Percentiles rank a stretch among this genome's conserved stretches.
Evolutionary conservation across 208 protist species (phyloP).

Genomic region (Leishmania tropica): DNA sequence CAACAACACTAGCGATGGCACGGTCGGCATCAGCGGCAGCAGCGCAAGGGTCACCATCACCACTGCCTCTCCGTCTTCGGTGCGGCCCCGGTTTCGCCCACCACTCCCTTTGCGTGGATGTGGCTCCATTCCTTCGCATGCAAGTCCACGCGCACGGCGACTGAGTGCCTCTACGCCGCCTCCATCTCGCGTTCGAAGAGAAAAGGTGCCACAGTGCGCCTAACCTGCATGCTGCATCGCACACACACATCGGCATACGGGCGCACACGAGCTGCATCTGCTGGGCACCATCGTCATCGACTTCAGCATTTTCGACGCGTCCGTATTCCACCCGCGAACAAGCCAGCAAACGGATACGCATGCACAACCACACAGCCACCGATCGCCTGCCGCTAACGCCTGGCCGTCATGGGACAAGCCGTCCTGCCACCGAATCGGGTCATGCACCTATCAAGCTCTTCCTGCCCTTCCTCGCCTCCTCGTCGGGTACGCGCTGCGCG

Average conservation of each 20-base stretch:
- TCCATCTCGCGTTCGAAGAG: background rate
- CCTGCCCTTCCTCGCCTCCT: background rate
- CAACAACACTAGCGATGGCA: background rate
- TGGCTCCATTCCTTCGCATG: background rate
- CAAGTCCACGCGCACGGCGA: background rate
- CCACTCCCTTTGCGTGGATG: background rate
- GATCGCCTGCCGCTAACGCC: too few relatives aligned
- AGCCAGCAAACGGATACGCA: background rate
- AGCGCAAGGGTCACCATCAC: background rate
- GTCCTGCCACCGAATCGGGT: background rate
- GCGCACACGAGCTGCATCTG: background rate
- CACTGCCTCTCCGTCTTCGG: background rate
- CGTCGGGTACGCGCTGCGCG: background rate
- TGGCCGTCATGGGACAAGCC: background rate
- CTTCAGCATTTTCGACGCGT: background rate
- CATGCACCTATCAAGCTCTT: background rate
- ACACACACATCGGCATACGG: too few relatives aligned
- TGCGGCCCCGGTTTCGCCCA: background rate
- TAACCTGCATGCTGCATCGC: background rate
- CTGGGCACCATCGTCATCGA: background rate
- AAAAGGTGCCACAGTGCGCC: background rate
- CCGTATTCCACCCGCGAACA: too few relatives aligned
- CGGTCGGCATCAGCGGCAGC: background rate
- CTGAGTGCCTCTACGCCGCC: background rate
- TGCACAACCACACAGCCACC: background rate